A percentile compares a stretch with the other conserved stretches of the same genome.
phyloP scores from a whole-genome alignment of 805 yeast genomes.

The Candida incommunis region DNA sequence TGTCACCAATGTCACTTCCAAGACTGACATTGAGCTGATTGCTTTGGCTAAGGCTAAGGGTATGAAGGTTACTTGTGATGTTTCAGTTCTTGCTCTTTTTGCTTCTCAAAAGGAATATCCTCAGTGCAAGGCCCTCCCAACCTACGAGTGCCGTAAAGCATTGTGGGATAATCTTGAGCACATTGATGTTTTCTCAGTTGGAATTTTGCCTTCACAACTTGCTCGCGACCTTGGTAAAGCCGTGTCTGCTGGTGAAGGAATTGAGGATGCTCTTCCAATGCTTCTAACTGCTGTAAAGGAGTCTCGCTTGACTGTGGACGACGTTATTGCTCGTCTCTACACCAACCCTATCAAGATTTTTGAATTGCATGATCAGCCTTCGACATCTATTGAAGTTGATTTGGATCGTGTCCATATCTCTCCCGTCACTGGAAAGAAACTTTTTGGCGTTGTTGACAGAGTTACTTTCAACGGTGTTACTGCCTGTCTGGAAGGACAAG shows the following conservation, averaged over 20 bases:
- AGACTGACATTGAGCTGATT: conserved; percentile 72
- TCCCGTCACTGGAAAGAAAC: conserved; percentile 26
- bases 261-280: conserved; percentile 69
- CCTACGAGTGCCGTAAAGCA: conserved; percentile 64
- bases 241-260: conserved; percentile 59
- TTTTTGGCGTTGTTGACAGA: conserved; percentile 79
- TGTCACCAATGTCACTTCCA: conserved; percentile 70
- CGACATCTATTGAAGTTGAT: conserved; percentile 68
- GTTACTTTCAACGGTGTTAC: conserved; percentile 69
- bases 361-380: conserved; percentile 61
- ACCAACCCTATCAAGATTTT: conserved; percentile 72
- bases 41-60: conserved; percentile 74
- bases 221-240: conserved; percentile 51
- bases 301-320: conserved; percentile 56
- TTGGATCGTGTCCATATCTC: conserved; percentile 40
- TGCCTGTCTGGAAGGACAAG: conserved; percentile 69
- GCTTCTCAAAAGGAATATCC: conserved; percentile 52
- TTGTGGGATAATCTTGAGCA: conserved; percentile 63
- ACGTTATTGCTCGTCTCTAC: conserved; percentile 60
- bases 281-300: conserved; percentile 66
- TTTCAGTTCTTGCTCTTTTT: conserved; percentile 66
- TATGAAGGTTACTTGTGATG: conserved; percentile 80
- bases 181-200: conserved; percentile 81
- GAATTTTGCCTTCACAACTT: conserved; percentile 59
- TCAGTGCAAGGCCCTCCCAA: conserved; percentile 61